phyloP scores from a whole-genome alignment of 176 grass and related monocot genomes.

The Miscanthus lutarioriparius region DNA sequence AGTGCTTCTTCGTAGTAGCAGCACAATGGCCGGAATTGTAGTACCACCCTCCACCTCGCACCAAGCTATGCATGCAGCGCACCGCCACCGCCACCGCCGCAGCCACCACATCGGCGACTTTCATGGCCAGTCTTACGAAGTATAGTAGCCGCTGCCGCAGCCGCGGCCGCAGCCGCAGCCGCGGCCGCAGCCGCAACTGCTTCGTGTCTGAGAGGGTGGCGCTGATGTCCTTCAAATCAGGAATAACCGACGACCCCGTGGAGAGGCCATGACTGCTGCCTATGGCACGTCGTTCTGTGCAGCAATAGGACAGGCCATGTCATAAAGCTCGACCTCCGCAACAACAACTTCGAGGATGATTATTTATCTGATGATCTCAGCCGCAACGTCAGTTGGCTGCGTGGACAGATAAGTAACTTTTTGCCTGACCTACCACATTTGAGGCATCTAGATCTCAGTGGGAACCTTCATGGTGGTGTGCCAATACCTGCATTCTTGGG shows the following conservation, averaged over 20 bases:
- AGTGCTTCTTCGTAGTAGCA: no score
- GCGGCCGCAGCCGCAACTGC: no score
- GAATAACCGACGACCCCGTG: not conserved
- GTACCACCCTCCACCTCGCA: no score
- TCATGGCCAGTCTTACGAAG: no score
- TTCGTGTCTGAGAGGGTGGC: conserved; percentile 9
- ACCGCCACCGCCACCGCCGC: no score
- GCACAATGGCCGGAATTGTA: no score
- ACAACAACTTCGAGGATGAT: not conserved
- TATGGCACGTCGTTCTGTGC: not conserved
- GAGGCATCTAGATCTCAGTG: not conserved
- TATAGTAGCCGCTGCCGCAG: no score
- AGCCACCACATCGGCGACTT: no score
- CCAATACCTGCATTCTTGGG: not conserved
- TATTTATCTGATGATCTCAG: no score
- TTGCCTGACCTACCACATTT: not conserved
- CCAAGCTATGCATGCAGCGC: no score
- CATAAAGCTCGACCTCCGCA: conserved; percentile 11
- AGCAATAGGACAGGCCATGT: conserved; percentile 26
- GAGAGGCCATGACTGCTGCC: conserved; percentile 27
- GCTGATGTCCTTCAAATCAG: conserved; percentile 33
- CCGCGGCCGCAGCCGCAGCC: no score
- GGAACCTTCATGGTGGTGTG: not conserved
- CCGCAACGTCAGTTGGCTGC: not conserved
- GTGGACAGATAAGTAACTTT: not conserved